Evolutionary conservation across 768 basidiomycete genomes (phyloP), one percentile per base, ranked within the genome.

Genomic region (Dioszegia hungarica): DNA sequence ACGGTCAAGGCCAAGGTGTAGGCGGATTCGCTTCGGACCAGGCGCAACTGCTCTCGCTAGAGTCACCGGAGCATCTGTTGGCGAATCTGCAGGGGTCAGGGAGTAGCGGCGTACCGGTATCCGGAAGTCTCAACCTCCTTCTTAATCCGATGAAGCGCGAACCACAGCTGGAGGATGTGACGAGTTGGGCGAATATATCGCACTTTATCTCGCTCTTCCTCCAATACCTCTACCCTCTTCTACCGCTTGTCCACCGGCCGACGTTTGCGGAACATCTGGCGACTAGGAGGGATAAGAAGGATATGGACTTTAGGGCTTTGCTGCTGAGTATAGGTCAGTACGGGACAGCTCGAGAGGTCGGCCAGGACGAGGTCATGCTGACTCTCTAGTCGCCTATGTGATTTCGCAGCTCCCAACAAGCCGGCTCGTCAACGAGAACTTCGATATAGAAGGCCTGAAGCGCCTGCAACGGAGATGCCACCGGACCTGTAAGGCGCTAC

Each of bases 351-450:
- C 31, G 14, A 46, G 45, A 20, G n/a, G n/a, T n/a, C n/a, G n/a
- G n/a, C n/a, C n/a, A n/a, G n/a, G n/a, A n/a, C n/a, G n/a, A n/a
- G n/a, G n/a, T n/a, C n/a, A n/a, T n/a, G n/a, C n/a, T 17, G 3
- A 12, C 34, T n/a, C n/a, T n/a, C n/a, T n/a, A 73, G 71, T 73
- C n/a, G 64, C 68, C 20, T 70, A 71, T 60, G 69, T 71, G 25
- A 73, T 73, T 19, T 71, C 64, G 1, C 72, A 73, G 37, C 46
- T 68, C 6, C 72, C 72, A 8, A 73, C 67, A 0, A 61, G 44
- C 25, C 58, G 69, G 17, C 50, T 73, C 15, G 57, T 71, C 33
- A 68, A 60, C 45, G 67, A 68, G n/a, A 59, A 60, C 29, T 73
- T 64, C 44, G 64, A 68, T 37, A 67, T 71, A 15, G 69, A 71